Percentiles rank a stretch among this genome's conserved stretches.
These are phyloP conservation scores for Clohesyomyces aquaticus DNA, from an alignment of 495 filamentous ascomycete species.

Conservation along the genomic window DNA sequence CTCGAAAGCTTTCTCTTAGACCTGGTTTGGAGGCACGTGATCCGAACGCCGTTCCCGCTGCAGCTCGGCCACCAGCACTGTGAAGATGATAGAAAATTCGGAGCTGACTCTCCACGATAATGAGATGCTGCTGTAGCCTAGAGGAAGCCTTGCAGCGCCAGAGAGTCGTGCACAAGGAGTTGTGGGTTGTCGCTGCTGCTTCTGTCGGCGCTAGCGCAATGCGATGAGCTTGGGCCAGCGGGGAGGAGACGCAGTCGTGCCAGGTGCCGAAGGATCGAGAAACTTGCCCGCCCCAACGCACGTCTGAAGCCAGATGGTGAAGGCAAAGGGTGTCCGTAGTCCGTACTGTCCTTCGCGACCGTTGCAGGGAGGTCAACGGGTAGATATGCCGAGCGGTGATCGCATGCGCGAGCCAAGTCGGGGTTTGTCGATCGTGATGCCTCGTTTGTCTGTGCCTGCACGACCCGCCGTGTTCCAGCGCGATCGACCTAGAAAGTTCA, in stretches of 20 bases:
- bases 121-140: background rate
- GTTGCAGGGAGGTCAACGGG: background rate
- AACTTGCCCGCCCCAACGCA: background rate
- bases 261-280: background rate
- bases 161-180: background rate
- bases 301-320: background rate
- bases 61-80: background rate
- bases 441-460: background rate
- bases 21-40: constrained; percentile 9
- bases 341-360: background rate
- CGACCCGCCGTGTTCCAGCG: background rate
- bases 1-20: constrained; percentile 13
- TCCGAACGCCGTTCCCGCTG: background rate
- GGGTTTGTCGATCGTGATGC: background rate
- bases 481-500: background rate
- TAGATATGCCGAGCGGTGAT: background rate
- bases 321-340: background rate
- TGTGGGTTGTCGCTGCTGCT: constrained; percentile 9
- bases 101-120: constrained; percentile 4
- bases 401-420: background rate
- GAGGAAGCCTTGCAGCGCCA: background rate
- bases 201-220: background rate
- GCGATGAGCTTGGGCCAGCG: background rate
- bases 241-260: constrained; percentile 1
- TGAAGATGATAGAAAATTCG: background rate